Percentiles rank a stretch among this genome's conserved stretches.
These are phyloP conservation scores for Globisporangium spinosum DNA, from an alignment of 352 stramenopile genomes.

Conservation along the genomic window DNA sequence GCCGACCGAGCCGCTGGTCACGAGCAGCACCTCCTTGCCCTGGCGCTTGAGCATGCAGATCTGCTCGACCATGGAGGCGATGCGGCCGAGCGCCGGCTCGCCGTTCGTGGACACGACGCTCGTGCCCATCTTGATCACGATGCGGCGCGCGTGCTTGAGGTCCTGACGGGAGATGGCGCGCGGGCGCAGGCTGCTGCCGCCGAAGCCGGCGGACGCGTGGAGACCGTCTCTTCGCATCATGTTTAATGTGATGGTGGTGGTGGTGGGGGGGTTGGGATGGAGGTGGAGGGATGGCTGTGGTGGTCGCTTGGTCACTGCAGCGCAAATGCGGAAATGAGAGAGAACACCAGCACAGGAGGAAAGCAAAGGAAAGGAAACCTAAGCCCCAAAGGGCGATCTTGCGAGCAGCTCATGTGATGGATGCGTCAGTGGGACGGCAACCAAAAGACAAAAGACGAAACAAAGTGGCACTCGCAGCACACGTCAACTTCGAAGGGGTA, in stretches of 20 bases:
- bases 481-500: too few species aligned
- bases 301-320: not conserved
- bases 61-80: constrained; percentile 91
- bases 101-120: constrained; percentile 93
- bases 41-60: constrained; percentile 91
- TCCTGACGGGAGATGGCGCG: constrained; percentile 62
- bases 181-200: constrained; percentile 9
- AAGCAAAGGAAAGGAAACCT: too few species aligned
- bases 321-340: constrained; percentile 4
- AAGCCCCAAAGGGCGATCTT: not conserved
- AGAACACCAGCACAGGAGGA: too few species aligned
- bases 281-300: not conserved
- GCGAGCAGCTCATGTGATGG: not conserved
- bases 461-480: too few species aligned
- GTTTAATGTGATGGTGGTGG: constrained; percentile 4
- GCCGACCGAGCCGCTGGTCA: constrained; percentile 90
- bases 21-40: constrained; percentile 88
- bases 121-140: constrained; percentile 96
- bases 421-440: not conserved
- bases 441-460: too few species aligned
- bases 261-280: not conserved
- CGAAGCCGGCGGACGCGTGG: constrained; percentile 36
- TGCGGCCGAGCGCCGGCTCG: constrained; percentile 88
- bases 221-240: constrained; percentile 59
- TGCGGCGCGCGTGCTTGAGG: constrained; percentile 77